Evolutionary conservation across 2,329 filamentous ascomycete genomes (phyloP), one percentile per base, ranked within the genome.

Genomic region (Berkeleyomyces rouxiae): DNA sequence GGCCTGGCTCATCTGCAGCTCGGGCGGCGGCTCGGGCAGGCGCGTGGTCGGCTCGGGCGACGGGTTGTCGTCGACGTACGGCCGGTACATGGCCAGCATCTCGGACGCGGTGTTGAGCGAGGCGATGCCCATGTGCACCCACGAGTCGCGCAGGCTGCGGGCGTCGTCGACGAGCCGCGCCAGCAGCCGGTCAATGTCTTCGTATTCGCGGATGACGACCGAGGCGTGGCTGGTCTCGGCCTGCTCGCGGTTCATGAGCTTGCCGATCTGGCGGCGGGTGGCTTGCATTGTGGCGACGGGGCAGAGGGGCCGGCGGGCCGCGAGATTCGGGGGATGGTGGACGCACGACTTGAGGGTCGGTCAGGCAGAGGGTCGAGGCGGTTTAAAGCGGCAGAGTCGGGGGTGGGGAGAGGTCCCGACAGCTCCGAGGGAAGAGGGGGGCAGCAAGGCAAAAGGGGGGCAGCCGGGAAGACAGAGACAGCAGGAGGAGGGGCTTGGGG

Each of bases 181-280:
- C 66, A 93, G 78, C 70, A 91, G 80, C 67, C 81, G 82, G 71
- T 93, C 87, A 36, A 85, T 86, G 72, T 91, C 85, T 68, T 90
- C 86, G 70, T 90, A 93, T 69, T 93, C 88, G 68, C 82, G 85
- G 63, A 95, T 75, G 61, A 93, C 77, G 53, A 85, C 79, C 9
- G 85, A 84, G 55, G 92, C 84, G 70, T 89, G 86, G 67, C 85
- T 85, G 70, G 89, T 86, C 72, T 93, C 86, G 63, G 85, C 87
- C 33, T 84, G 83, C 66, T 84, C 74, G 68, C 77, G 81, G 69
- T 82, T 83, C 74, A 83, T 79, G 70, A 91, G 81, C 72, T 82
- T 85, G 65, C 86, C 87, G 67, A 91, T 85, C 69, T 85, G 83
- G 66, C 88, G 79, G 70, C 90, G 84, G 74, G 93, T 80, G 53